These are phyloP conservation scores for Trypethelium eluteriae DNA, from an alignment of 495 filamentous ascomycete species.

Conservation along the genomic window DNA sequence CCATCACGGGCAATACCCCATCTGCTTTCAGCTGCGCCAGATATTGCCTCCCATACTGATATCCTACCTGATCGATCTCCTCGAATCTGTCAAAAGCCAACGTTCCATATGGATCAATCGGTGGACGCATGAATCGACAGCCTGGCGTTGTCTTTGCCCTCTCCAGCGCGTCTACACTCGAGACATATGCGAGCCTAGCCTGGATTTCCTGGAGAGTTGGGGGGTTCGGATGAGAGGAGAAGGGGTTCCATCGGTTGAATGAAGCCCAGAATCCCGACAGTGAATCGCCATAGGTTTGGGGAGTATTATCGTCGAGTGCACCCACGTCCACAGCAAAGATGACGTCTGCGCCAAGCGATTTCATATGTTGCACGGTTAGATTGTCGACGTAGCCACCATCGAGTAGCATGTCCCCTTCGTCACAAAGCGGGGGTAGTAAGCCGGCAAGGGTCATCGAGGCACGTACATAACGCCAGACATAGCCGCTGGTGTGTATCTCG, in stretches of 20 bases:
- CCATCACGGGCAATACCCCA: constrained; percentile 59
- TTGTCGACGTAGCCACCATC: constrained; percentile 98
- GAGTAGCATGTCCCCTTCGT: constrained; percentile 91
- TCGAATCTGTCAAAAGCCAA: constrained; percentile 96
- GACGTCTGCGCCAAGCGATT: constrained; percentile 79
- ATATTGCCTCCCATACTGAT: constrained; percentile 73
- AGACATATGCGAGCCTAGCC: constrained; percentile 87
- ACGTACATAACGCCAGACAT: constrained; percentile 92
- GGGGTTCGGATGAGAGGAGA: constrained; percentile 77
- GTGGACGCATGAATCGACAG: constrained; percentile 91
- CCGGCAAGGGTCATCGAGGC: constrained; percentile 95
- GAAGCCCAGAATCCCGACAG: constrained; percentile 94
- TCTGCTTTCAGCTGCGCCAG: constrained; percentile 64
- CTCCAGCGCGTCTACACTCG: constrained; percentile 85
- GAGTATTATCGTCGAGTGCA: constrained; percentile 77
- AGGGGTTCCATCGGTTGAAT: constrained; percentile 93
- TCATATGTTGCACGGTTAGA: constrained; percentile 94
- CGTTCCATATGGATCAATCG: constrained; percentile 87
- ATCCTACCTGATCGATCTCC: constrained; percentile 88
- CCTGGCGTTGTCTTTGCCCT: constrained; percentile 80
- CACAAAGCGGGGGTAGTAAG: constrained; percentile 84
- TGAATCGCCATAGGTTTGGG: constrained; percentile 85
- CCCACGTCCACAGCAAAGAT: constrained; percentile 97
- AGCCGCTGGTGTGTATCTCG: constrained; percentile 89
- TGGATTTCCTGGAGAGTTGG: constrained; percentile 95